Evolutionary conservation across 129 eudicot species (phyloP).

Genomic region (carrot (Daucus carota)): DNA sequence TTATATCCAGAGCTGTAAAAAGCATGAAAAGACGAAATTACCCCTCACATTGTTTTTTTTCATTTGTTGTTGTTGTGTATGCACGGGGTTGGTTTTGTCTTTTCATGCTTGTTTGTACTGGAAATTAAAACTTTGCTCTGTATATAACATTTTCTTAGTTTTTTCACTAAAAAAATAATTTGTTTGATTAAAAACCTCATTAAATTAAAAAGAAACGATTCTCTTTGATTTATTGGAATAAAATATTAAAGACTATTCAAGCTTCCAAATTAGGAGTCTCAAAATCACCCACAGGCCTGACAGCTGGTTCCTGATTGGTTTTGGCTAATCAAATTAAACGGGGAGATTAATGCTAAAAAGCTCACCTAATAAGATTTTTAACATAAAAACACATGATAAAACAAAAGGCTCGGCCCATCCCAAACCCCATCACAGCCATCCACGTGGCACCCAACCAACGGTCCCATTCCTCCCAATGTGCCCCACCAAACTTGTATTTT

Average conservation of each 20-base stretch:
- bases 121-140: too few relatives aligned
- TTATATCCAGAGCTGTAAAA: too few relatives aligned
- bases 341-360: not conserved
- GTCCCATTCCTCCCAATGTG: not conserved
- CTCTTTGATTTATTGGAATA: not conserved
- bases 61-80: too few relatives aligned
- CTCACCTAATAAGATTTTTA: not conserved
- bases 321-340: not conserved
- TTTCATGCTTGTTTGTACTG: too few relatives aligned
- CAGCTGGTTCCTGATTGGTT: not conserved
- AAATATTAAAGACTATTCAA: not conserved
- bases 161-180: too few relatives aligned
- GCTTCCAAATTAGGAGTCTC: slow-evolving; percentile 5
- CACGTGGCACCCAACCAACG: slow-evolving; percentile 45
- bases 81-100: too few relatives aligned
- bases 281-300: not conserved
- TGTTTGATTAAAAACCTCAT: not conserved
- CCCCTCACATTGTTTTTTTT: too few relatives aligned
- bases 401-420: slow-evolving; percentile 32
- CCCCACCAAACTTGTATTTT: slow-evolving; percentile 30
- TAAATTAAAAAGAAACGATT: not conserved
- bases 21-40: too few relatives aligned
- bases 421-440: slow-evolving; percentile 10
- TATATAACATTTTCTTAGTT: too few relatives aligned
- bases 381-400: slow-evolving; percentile 27